These are phyloP conservation scores for Trypanosoma theileri DNA, from an alignment of 208 protist species.

Conservation along the genomic window DNA sequence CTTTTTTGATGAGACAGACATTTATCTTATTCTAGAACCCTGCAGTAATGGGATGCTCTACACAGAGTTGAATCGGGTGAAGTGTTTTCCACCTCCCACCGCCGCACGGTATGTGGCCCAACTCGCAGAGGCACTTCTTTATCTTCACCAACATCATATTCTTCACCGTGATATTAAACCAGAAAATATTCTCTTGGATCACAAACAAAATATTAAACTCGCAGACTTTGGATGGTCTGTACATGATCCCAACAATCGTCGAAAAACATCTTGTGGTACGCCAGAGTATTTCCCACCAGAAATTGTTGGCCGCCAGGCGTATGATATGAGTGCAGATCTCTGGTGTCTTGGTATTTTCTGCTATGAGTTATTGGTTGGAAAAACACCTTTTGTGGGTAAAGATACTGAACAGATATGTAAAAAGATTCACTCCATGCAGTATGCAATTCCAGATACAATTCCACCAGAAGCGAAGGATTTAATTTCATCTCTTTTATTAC, in stretches of 20 bases:
- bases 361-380: conserved; percentile 96
- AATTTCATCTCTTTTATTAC: conserved; percentile 71
- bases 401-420: conserved; percentile 88
- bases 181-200: conserved; percentile 92
- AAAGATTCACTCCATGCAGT: conserved; percentile 91
- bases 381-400: conserved; percentile 92
- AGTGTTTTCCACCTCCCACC: conserved; percentile 79
- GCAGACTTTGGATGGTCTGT: conserved; percentile 99
- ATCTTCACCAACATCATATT: conserved; percentile 97
- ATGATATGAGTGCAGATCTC: conserved; percentile 92
- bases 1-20: conserved; percentile 97
- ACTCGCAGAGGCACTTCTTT: conserved; percentile 94
- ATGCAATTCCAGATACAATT: conserved; percentile 82
- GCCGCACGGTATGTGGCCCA: conserved; percentile 93
- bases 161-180: conserved; percentile 97
- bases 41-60: conserved; percentile 98
- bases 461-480: conserved; percentile 90
- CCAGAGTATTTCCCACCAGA: conserved; percentile 99
- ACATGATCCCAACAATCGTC: conserved; percentile 92
- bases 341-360: conserved; percentile 97
- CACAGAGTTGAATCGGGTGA: conserved; percentile 93
- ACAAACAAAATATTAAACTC: conserved; percentile 97
- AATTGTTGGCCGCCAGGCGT: conserved; percentile 92
- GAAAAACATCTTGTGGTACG: conserved; percentile 97
- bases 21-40: conserved; percentile 99